These are phyloP conservation scores for Stereum hirsutum DNA, from an alignment of 1,284 basidiomycete genomes.

Conservation along the genomic window DNA sequence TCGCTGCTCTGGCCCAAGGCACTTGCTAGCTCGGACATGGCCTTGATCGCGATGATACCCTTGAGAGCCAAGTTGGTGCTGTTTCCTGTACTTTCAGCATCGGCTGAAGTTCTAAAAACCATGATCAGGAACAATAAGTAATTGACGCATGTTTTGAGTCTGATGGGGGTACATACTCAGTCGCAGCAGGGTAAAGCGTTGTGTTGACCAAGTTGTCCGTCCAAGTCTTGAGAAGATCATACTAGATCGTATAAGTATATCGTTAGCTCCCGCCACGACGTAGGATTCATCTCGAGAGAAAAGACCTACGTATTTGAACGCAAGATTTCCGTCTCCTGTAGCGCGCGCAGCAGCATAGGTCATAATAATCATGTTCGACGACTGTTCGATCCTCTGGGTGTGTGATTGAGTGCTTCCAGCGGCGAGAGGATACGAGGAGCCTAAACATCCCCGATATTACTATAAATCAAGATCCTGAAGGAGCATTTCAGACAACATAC, in stretches of 20 bases:
- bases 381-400: constrained; percentile 19
- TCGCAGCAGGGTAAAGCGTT: constrained; percentile 24
- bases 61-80: constrained; percentile 21
- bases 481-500: constrained; percentile 14
- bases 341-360: constrained; percentile 24
- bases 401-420: constrained; percentile 15
- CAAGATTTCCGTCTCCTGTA: constrained; percentile 24
- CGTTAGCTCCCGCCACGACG: not conserved
- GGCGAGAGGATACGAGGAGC: constrained; percentile 17
- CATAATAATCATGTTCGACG: constrained; percentile 33
- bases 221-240: constrained; percentile 31
- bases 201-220: constrained; percentile 27
- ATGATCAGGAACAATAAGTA: too few relatives aligned
- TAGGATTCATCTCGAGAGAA: not conserved
- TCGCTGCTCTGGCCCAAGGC: constrained; percentile 15
- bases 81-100: constrained; percentile 18
- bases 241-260: constrained; percentile 17
- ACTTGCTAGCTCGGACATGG: constrained; percentile 30
- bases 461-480: too few relatives aligned
- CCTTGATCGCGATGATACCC: constrained; percentile 30
- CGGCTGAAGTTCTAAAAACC: constrained; percentile 7
- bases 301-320: constrained; percentile 21
- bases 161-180: constrained; percentile 13
- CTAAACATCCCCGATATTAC: too few relatives aligned
- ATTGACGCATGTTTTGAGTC: too few relatives aligned